Evolutionary conservation across 1,139 yeast species (phyloP), one percentile per base, ranked within the genome.

Genomic region (Geotrichum reessii): DNA sequence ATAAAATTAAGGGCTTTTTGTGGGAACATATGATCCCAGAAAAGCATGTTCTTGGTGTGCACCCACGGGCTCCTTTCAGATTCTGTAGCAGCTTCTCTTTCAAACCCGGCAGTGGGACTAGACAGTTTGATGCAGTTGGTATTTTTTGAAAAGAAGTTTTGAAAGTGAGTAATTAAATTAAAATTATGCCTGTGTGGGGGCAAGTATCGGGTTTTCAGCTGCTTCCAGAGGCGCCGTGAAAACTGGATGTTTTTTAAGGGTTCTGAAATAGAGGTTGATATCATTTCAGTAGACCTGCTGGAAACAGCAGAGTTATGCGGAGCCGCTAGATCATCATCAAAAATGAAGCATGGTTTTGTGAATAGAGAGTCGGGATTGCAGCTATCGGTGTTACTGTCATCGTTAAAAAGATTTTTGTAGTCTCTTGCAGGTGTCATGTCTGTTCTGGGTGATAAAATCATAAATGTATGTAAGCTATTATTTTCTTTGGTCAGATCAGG

Each of bases 371-470:
- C 42, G 17, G 19, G 19, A 3, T 37, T 14, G 37, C n/a, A 3
- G 42, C n/a, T 4, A n/a, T 12, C n/a, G 7, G 3, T 37, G 17
- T 19, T 37, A n/a, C 42, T 14, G 17, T 7, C n/a, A 37, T 37
- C 19, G 42, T 2, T 37, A 14, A 2, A 14, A 5, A 14, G 19
- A 37, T 3, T 37, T 19, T 37, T 14, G n/a, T 37, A 14, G 42
- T 37, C 42, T 17, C 17, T 19, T 37, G 42, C 42, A 37, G n/a
- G 17, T 14, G 42, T 37, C 7, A 14, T 5, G n/a, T 37, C 42
- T 37, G 7, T 2, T 17, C 17, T 22, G 21, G 54, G 59, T 3
- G 59, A 56, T 8, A 52, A 50, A 44, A 57, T 52, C 56, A 57
- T 57, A 22, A 52, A 57, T 9, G 56, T 27, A 7, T 44, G 37